Evolutionary conservation across 805 yeast species (phyloP).

Genomic region (Kuraishia cidri): DNA sequence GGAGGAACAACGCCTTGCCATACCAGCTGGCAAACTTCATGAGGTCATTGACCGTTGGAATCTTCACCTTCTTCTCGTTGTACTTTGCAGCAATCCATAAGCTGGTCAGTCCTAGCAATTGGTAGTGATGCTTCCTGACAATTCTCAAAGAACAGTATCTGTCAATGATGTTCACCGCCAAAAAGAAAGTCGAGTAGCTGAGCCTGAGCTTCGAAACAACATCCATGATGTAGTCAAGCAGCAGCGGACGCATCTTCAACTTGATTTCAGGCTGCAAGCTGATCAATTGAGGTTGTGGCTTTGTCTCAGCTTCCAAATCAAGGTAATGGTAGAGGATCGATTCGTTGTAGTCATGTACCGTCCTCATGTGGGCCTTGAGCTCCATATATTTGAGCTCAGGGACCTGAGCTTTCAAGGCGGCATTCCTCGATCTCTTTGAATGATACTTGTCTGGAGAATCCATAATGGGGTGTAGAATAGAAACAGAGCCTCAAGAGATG

Average conservation of each 20-base stretch:
- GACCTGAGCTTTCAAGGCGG: constrained; percentile 4
- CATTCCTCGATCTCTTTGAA: constrained; percentile 3
- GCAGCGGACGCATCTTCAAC: constrained; percentile 10
- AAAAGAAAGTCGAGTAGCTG: constrained; percentile 24
- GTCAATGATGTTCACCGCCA: constrained; percentile 27
- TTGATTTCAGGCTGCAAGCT: constrained; percentile 11
- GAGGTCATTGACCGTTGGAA: constrained; percentile 43
- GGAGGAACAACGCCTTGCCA: constrained; percentile 45
- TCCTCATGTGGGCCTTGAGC: constrained; percentile 5
- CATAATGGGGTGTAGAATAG: too few relatives aligned
- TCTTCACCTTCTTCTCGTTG: constrained; percentile 44
- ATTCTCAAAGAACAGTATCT: constrained; percentile 23
- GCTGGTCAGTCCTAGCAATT: constrained; percentile 32
- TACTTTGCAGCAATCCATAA: constrained; percentile 36
- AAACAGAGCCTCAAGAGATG: neutral
- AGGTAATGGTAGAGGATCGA: constrained; percentile 12
- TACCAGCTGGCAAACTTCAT: constrained; percentile 49
- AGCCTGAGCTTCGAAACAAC: constrained; percentile 17
- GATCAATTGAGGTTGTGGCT: constrained; percentile 12
- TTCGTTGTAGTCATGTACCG: constrained; percentile 6
- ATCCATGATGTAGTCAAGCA: constrained; percentile 21
- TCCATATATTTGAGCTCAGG: constrained; percentile 4
- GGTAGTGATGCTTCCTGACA: constrained; percentile 23
- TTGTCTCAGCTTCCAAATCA: constrained; percentile 18
- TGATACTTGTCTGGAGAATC: constrained; percentile 7